A percentile compares a stretch with the other conserved stretches of the same genome.
Evolutionary conservation across 768 basidiomycete species (phyloP).

Genomic region (Tricholoma sp.): DNA sequence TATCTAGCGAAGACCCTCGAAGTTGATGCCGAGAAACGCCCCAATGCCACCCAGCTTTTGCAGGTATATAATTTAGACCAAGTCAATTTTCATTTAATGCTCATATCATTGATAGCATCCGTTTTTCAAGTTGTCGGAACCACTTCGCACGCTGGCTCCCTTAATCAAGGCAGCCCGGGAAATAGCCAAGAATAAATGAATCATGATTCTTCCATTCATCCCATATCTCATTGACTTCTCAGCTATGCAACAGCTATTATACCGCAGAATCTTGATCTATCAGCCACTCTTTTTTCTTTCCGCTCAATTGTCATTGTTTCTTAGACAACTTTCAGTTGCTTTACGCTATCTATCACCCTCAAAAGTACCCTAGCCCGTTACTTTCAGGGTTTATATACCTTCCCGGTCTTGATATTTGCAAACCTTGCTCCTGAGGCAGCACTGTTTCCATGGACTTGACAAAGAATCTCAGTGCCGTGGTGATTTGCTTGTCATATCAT

Average conservation of each 20-base stretch:
- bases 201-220: not conserved
- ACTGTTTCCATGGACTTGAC: not conserved
- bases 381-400: not conserved
- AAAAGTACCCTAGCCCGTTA: not conserved
- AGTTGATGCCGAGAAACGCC: slow-evolving; percentile 93
- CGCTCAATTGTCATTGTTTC: not conserved
- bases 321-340: not conserved
- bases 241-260: slow-evolving; percentile 1
- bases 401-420: not conserved
- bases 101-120: slow-evolving; percentile 52
- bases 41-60: slow-evolving; percentile 76
- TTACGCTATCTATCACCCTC: not conserved
- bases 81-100: slow-evolving; percentile 1
- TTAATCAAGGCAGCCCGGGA: slow-evolving; percentile 91
- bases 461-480: not conserved
- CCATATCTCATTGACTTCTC: not conserved
- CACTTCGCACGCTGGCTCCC: slow-evolving; percentile 78
- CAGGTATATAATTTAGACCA: slow-evolving; percentile 38
- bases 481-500: not conserved
- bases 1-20: slow-evolving; percentile 86
- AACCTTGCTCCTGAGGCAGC: not conserved
- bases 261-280: slow-evolving; percentile 1
- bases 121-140: slow-evolving; percentile 87
- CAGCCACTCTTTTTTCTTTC: not conserved
- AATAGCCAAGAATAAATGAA: slow-evolving; percentile 61